Base-by-base conservation (phyloP, 1,139 yeast species). In the Barnettozyma hawaiiensis region DNA sequence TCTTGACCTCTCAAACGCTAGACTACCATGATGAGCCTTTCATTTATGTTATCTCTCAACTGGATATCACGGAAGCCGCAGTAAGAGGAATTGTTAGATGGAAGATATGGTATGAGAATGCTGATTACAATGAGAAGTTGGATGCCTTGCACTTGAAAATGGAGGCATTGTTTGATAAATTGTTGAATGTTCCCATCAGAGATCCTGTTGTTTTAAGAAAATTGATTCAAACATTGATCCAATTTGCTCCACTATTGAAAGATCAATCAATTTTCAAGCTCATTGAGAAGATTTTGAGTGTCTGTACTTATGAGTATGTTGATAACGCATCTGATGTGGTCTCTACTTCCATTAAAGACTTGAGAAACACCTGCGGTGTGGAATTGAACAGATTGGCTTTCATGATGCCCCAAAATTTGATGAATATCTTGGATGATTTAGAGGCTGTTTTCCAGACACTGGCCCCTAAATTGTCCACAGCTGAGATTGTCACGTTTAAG, bases 61-160 rank as follows among this genome's bases (percentile, higher is more conserved):
- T 92, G 51, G 82, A 81, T 58, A 78, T 89, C 22, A 86, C 89
- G 31, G 98, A 92, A 62, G 84, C 95, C 34, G 83, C 95, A 51
- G 77, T 92, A 24, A 75, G 96, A 49, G 98, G 98, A 31, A 83
- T 94, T 31, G 80, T 94, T n/a, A 76, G 99, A 57, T 92, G 98
- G 97, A 80, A 89, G 56, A 82, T 89, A 23, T 90, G 97, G 96
- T 89, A 87, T 57, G 69, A 67, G 4, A 58, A 60, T 37, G 71
- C 69, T 20, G 94, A 86, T 56, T 78, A 78, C 51, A 78, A 77
- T 31, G 70, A 67, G 15, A 75, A 76, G 31, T 73, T 80, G 46
- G 74, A 68, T 38, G 66, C 74, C 21, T 70, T 92, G 37, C 71
- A 82, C 47, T 67, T 69, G 10, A 73, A 83, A 47, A 82, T 89